phyloP scores from a whole-genome alignment of 1,284 basidiomycete species.

The Mycena citricolor region DNA sequence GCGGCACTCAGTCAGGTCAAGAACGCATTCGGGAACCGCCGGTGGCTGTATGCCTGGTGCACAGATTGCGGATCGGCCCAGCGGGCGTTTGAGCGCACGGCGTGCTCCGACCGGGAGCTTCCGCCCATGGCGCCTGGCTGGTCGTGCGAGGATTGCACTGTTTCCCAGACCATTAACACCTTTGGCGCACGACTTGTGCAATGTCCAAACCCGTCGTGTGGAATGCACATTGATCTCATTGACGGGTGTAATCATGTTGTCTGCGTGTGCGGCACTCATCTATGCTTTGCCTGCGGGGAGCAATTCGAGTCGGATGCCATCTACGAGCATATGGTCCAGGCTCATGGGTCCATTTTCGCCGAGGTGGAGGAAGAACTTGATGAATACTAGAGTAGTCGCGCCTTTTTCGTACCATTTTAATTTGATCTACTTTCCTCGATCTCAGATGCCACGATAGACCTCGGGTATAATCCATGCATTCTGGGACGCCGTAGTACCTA shows the following conservation, averaged over 20 bases:
- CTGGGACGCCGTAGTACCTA: too few species aligned
- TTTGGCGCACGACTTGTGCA: too few species aligned
- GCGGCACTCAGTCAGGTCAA: conserved; percentile 24
- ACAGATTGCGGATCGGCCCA: conserved; percentile 26
- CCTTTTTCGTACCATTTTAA: too few species aligned
- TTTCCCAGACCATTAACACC: too few species aligned
- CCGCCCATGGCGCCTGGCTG: conserved; percentile 20
- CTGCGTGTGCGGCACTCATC: conserved; percentile 25
- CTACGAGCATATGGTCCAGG: conserved; percentile 22
- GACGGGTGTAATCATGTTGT: conserved; percentile 29
- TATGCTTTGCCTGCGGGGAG: conserved; percentile 25
- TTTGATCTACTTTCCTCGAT: too few species aligned
- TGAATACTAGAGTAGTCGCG: too few species aligned
- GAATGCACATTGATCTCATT: too few species aligned
- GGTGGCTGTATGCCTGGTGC: conserved; percentile 30
- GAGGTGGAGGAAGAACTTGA: too few species aligned
- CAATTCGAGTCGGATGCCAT: conserved; percentile 6
- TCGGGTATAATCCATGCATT: too few species aligned
- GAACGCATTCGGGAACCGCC: conserved; percentile 25
- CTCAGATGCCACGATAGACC: too few species aligned
- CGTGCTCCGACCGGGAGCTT: conserved; percentile 20
- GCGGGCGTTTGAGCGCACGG: conserved; percentile 24
- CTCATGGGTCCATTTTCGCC: conserved; percentile 20
- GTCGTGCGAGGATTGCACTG: conserved; percentile 25
- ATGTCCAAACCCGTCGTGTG: too few species aligned